Evolutionary conservation across 2,329 filamentous ascomycete species (phyloP), one percentile per base, ranked within the genome.

Genomic region (Colletotrichum sp.): DNA sequence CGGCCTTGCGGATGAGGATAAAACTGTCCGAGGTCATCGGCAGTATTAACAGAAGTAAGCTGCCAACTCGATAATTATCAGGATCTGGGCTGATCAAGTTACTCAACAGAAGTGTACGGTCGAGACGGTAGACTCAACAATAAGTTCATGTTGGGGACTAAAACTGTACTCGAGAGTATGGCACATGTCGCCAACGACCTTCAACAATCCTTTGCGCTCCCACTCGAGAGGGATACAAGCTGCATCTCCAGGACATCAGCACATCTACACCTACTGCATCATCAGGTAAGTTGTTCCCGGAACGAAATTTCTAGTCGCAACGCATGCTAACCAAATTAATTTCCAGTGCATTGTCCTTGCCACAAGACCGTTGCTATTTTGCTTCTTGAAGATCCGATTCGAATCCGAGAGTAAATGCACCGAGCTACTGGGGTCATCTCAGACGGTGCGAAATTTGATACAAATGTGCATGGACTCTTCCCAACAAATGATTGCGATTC

Each of bases 361-460:
- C 0, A 84, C 83, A 11, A 76, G 83, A 2, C 83, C 83, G 0
- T 39, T 84, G 0, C 39, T 84, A 0, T 79, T 84, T 7, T 84
- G 82, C 66, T 83, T 83, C 32, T 66, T 83, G 4, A 84, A 83
- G 34, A 81, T 82, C 3, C 78, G 80, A 1, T 81, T 83, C 34
- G 81, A 82, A 22, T 81, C 81, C 0, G 78, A 77, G 2, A 68
- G 77, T 7, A 74, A 79, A 2, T 82, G 78, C 52, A 64, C 79
- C 0, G 78, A 80, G 30, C 77, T 78, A 0, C 87, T 90, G 1
- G 81, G 81, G 11, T 89, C 87, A 27, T 82, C 81, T 8, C 78
- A 79, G 72, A 82, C 80, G 13, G 79, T 83, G n/a, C 80, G 80
- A 68, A 84, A 82, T 60, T 72, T 84, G 34, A 78, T 83, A 64